Evolutionary conservation across 73 alveolate genomes (phyloP), one percentile per base, ranked within the genome.

Genomic region (Stentor coeruleus): DNA sequence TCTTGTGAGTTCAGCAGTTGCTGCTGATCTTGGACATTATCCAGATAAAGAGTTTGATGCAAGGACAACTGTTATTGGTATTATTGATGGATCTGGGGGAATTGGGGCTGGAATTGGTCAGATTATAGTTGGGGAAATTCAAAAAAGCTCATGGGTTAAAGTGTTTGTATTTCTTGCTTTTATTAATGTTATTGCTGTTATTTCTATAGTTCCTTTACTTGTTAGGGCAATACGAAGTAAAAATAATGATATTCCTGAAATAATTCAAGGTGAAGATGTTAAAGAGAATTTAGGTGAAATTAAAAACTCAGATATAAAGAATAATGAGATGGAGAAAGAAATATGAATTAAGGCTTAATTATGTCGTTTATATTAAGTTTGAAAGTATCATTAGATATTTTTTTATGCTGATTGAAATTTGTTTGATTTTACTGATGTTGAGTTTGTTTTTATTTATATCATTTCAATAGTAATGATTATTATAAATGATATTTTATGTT

Each of bases 51-150:
- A 66, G 33, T 49, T 49, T 20, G 79, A 66, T 20, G 79, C 79
- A 20, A 66, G 37, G 41, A 31, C 79, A 26, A 66, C 79, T 1
- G 37, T 66, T 0, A 40, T 31, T 33, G 79, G 79, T 2, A 66
- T 66, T 40, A 31, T 66, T 20, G 79, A 66, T 26, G 79, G 79
- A 26, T 66, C 79, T 20, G 79, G 79, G 33, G 79, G 79, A 20
- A 26, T 66, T 40, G 79, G 79, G 14, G 79, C 79, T 20, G 37
- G 42, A 28, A 0, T 66, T 20, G 79, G 79, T 1, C 79, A 66
- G 37, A 20, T 66, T 66, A 66, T 66, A 28, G 39, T 66, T 66
- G 79, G 79, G 2, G 79, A 11, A 20, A 20, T 66, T 20, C 49
- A 20, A 28, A 26, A 14, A 20, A 14, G 39, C n/a, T 28, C 26